phyloP scores from a whole-genome alignment of 1,284 basidiomycete species.

The Ganoderma leucocontextum region DNA sequence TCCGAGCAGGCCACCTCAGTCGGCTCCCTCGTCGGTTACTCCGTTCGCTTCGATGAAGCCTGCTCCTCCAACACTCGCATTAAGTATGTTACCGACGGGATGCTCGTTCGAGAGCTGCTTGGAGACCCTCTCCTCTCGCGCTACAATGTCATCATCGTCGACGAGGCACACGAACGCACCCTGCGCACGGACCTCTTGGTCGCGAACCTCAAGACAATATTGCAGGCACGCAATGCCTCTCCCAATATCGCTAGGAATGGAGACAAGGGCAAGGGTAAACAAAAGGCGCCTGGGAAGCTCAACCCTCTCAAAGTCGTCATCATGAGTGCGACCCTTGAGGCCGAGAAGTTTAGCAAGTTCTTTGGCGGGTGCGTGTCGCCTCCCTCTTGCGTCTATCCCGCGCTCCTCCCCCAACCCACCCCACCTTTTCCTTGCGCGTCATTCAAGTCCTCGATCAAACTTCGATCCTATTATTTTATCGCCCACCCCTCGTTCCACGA shows the following conservation, averaged over 20 bases:
- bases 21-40: conserved; percentile 88
- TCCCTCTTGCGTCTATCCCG: background rate
- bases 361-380: conserved; percentile 68
- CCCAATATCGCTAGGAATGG: conserved; percentile 43
- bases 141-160: conserved; percentile 93
- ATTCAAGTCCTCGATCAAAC: background rate
- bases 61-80: conserved; percentile 78
- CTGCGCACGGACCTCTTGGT: conserved; percentile 95
- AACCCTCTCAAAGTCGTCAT: conserved; percentile 89
- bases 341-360: conserved; percentile 91
- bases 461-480: background rate
- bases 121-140: conserved; percentile 79
- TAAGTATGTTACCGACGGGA: conserved; percentile 97
- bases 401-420: background rate
- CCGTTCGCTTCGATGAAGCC: conserved; percentile 94
- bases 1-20: conserved; percentile 79
- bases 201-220: conserved; percentile 90
- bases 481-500: background rate
- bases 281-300: conserved; percentile 25
- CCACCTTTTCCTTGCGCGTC: background rate
- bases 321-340: conserved; percentile 98
- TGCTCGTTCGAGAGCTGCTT: conserved; percentile 92
- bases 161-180: conserved; percentile 98
- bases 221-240: conserved; percentile 67
- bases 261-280: conserved; percentile 43